Percentiles rank a stretch among this genome's conserved stretches.
These are phyloP conservation scores for Gyrodon lividus DNA, from an alignment of 768 basidiomycete genomes.

Conservation along the genomic window DNA sequence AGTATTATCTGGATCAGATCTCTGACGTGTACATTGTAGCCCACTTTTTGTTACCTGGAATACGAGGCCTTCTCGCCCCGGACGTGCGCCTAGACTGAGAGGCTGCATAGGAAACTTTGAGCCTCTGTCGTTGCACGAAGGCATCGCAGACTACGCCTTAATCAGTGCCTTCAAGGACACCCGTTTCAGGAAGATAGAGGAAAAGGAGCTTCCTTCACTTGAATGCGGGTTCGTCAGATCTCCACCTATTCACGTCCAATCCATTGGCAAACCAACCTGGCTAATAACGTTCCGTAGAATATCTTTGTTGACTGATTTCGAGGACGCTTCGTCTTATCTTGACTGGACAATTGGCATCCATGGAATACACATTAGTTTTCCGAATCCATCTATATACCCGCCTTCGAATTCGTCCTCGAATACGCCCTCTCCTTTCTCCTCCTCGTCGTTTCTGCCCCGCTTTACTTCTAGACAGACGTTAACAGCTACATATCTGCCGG, in stretches of 20 bases:
- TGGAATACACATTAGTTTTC: constrained; percentile 88
- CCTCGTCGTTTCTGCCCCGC: constrained; percentile 57
- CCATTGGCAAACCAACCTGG: background rate
- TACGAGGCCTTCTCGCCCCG: constrained; percentile 59
- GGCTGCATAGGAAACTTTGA: constrained; percentile 97
- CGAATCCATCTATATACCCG: constrained; percentile 66
- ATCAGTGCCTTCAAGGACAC: constrained; percentile 88
- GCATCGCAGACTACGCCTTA: constrained; percentile 86
- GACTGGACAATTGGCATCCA: constrained; percentile 94
- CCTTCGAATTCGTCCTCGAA: constrained; percentile 51
- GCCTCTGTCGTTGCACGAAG: constrained; percentile 67
- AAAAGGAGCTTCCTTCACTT: constrained; percentile 71
- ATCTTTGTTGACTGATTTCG: constrained; percentile 92
- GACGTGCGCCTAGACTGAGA: constrained; percentile 63
- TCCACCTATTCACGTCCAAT: constrained; percentile 2
- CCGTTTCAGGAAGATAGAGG: constrained; percentile 79
- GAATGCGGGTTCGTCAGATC: constrained; percentile 76
- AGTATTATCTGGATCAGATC: background rate
- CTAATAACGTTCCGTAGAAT: constrained; percentile 47
- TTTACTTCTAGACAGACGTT: constrained; percentile 58
- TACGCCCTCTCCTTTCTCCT: constrained; percentile 70
- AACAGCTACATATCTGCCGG: constrained; percentile 89
- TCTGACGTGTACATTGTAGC: constrained; percentile 21
- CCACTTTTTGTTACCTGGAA: constrained; percentile 99
- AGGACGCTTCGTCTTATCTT: constrained; percentile 77